These are phyloP conservation scores for Phalaenopsis aphrodite DNA, from an alignment of 106 monocot genomes.

Conservation along the genomic window DNA sequence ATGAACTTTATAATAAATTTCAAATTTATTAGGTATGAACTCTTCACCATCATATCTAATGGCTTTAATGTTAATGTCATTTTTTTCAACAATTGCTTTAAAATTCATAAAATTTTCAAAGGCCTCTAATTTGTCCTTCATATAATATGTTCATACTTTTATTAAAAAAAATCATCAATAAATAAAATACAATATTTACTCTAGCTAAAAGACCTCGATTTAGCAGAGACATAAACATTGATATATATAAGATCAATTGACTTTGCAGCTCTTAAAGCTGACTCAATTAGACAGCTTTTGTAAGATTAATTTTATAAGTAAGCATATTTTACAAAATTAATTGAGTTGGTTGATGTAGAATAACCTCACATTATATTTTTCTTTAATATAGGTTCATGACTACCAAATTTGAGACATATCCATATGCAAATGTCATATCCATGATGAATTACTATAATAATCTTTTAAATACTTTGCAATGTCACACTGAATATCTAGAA, in stretches of 20 bases:
- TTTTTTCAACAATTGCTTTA: background rate
- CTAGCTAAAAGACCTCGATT: background rate
- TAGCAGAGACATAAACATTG: constrained; percentile 3
- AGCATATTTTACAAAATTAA: constrained; percentile 16
- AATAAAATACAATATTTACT: constrained; percentile 9
- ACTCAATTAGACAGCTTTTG: constrained; percentile 4
- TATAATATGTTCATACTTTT: background rate
- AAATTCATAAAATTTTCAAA: background rate
- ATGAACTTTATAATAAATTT: background rate
- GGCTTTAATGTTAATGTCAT: background rate
- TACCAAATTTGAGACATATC: background rate
- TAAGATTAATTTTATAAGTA: background rate
- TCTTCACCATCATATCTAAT: background rate
- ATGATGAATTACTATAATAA: background rate
- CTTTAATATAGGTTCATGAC: background rate
- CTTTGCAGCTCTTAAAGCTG: background rate
- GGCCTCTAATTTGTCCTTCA: background rate
- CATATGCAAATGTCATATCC: constrained; percentile 13
- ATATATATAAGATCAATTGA: constrained; percentile 7
- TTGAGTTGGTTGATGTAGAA: background rate
- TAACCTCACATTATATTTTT: constrained; percentile 3
- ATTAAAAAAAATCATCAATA: constrained; percentile 9
- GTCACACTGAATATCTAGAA: background rate
- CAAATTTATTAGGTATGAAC: background rate
- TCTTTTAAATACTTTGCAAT: background rate